Percentiles rank a stretch among this genome's conserved stretches.
Evolutionary conservation across 345 rosid species (phyloP).

Genomic region (Pseudoturritis turrita): DNA sequence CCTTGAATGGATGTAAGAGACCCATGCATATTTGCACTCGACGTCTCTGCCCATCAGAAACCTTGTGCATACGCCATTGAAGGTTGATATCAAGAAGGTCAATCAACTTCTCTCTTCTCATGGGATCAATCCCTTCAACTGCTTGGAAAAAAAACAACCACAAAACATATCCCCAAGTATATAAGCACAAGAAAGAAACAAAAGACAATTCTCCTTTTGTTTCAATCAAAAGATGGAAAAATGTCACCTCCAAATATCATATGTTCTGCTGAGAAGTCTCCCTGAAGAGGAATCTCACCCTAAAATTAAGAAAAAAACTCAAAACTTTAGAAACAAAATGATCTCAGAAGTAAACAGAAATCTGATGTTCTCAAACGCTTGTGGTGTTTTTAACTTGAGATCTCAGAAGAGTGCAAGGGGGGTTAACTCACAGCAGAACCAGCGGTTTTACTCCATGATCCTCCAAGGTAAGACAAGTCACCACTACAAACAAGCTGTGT

Average conservation of each 20-base stretch:
- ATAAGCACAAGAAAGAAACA: background rate
- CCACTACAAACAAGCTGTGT: conserved; percentile 87
- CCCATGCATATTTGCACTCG: conserved; percentile 99
- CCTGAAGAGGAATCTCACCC: conserved; percentile 98
- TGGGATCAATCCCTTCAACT: conserved; percentile 94
- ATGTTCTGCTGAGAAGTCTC: conserved; percentile 96
- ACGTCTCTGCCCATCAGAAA: conserved; percentile 95
- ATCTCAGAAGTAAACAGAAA: background rate
- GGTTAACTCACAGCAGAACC: conserved; percentile 80
- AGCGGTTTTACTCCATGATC: conserved; percentile 90
- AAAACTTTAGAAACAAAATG: background rate
- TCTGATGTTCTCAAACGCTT: background rate
- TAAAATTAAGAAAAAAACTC: background rate
- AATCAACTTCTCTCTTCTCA: conserved; percentile 77
- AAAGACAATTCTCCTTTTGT: background rate
- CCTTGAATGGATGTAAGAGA: conserved; percentile 91
- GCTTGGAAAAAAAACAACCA: conserved; percentile 5
- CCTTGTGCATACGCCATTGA: conserved; percentile 98
- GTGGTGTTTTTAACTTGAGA: background rate
- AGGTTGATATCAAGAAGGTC: conserved; percentile 93
- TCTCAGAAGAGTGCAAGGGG: background rate
- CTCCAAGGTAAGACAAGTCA: conserved; percentile 87
- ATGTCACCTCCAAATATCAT: conserved; percentile 91
- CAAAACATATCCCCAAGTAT: background rate
- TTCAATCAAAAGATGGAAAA: background rate